Conservation (phyloP, 2,329 filamentous ascomycete genomes). For the Colletotrichum spaethianum region DNA sequence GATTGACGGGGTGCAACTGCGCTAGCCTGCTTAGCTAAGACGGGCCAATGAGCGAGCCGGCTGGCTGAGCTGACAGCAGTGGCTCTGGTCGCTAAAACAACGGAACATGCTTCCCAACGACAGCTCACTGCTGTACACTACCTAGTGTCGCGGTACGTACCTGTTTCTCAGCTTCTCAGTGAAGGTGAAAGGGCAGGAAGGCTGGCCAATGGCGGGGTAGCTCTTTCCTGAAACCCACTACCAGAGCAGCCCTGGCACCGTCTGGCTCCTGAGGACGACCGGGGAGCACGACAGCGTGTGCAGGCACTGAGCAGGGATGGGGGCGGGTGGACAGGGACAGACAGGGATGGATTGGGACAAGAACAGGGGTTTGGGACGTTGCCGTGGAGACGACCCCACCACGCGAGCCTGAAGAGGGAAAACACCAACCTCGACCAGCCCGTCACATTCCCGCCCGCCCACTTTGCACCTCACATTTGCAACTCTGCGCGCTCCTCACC, state of each 20-base stretch:
- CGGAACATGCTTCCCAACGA: background rate
- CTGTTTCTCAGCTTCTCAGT: background rate
- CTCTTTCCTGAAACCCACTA: constrained; percentile 39
- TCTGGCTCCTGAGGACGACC: background rate
- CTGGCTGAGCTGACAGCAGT: constrained; percentile 11
- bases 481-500: too few species aligned
- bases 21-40: constrained; percentile 2
- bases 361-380: background rate
- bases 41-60: background rate
- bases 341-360: background rate
- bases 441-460: constrained; percentile 19
- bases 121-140: background rate
- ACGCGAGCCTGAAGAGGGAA: constrained; percentile 13
- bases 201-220: constrained; percentile 31
- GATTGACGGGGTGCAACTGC: background rate
- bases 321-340: background rate
- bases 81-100: constrained; percentile 17
- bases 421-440: constrained; percentile 24
- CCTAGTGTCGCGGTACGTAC: background rate
- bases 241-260: background rate
- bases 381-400: constrained; percentile 36
- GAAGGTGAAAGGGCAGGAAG: background rate
- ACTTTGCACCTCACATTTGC: constrained; percentile 7
- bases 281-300: background rate
- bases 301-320: background rate